Evolutionary conservation across 129 eudicot genomes (phyloP), one percentile per base, ranked within the genome.

Genomic region (Ambrosia trifida): DNA sequence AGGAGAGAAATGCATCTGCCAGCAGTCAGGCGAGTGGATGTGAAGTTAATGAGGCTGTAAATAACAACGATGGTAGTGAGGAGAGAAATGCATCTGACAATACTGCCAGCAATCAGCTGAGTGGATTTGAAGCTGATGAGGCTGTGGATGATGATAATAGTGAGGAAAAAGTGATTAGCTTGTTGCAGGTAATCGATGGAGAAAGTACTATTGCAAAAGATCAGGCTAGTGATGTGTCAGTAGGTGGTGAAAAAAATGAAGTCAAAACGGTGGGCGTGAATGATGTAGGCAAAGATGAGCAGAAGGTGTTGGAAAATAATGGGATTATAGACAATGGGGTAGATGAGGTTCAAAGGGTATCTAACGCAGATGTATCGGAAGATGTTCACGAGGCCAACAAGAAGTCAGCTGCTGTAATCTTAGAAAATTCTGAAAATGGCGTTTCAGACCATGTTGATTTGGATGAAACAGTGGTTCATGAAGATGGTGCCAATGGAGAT

Each of bases 351-450:
- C 8, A 18, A 3, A 65, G 52, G 82, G 85, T 53, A 35, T 62
- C 68, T 14, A 85, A 73, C 58, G 38, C 19, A 14, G 76, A 43
- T 83, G 69, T 44, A 40, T 40, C 13, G 4, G 71, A 60, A 72
- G 77, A 68, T 65, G 72, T 58, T 54, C 68, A 43, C 71, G 76
- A 52, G 41, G 74, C 47, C 19, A 74, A 28, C 75, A 80, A 77
- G 45, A 71, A 81, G 45, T 32, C 84, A 31, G 65, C 13, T 60
- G 49, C 46, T 11, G 77, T 40, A 75, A 20, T n/a, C 5, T 53
- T 47, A 6, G 83, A 44, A 64, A 70, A 41, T 53, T 71, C 72
- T 38, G 78, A 59, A 11, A 79, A 70, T 79, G 83, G 83, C 18
- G 78, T 69, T 59, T 46, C 66, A 4, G 72, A 68, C 38, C 62